Evolutionary conservation across 495 filamentous ascomycete species (phyloP), one percentile per base, ranked within the genome.

Genomic region (Barbatosphaeria neglecta): DNA sequence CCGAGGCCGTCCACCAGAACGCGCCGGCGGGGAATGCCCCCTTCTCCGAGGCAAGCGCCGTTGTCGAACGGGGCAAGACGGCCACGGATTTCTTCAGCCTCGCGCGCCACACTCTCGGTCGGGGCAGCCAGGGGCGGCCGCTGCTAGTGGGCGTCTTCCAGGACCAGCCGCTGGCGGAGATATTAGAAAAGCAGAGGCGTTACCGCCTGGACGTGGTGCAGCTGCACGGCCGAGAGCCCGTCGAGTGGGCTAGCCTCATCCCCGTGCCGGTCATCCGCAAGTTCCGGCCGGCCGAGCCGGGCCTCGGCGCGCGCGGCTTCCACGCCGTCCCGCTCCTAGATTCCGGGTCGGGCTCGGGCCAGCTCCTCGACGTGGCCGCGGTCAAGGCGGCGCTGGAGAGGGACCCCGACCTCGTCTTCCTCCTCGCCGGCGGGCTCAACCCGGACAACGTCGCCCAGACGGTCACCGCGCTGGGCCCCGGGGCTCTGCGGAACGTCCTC

Each of bases 101-200:
- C 42, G 65, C 67, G 0, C 46, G 55, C 22, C 59, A 64, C 7
- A 59, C 61, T 39, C 57, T 66, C 37, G 47, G 56, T 11, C 62
- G 59, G 4, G 56, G 49, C 37, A 47, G 56, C 13, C 62, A 59
- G 4, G 56, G 49, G 24, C 77, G 82, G 7, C 83, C 92, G 1
- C 70, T 94, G 23, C 74, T 98, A 22, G 93, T 95, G 25, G 92
- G 92, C 44, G 90, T 98, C 5, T 98, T 98, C 65, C 85, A 82
- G 59, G 83, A 95, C 64, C 90, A 96, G 53, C 81, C 90, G 2
- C 69, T 98, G 11, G 73, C 76, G 18, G 87, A 95, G 46, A 68
- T 98, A 17, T 65, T 96, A 19, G 73, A 74, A 37, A 76, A 89
- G 56, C 86, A 90, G 54, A 73, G 76, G 45, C 72, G 80, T 3